Evolutionary conservation across 2,329 filamentous ascomycete species (phyloP), one percentile per base, ranked within the genome.

Genomic region (Magnaporthiopsis rhizophila): DNA sequence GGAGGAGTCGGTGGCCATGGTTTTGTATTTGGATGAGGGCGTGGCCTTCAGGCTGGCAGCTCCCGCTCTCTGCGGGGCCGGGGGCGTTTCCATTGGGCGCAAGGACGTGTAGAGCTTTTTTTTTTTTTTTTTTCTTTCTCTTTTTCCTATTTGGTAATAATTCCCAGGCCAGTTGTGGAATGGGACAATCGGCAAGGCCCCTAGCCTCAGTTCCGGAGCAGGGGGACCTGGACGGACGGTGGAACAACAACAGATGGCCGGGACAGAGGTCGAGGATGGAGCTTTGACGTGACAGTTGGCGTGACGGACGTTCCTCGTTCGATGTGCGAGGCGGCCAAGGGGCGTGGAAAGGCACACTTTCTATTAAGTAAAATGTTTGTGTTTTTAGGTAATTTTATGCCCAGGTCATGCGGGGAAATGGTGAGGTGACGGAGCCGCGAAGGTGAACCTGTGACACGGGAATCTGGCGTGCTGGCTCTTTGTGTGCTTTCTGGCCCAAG

Each of bases 351-450:
- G 28, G 63, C 32, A 69, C 68, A 56, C 68, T 79, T 79, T 77
- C 73, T 78, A 76, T 81, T 80, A n/a, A 80, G 79, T 80, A 78
- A 80, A 77, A 69, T 66, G 66, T 69, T 66, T 70, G 69, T 68
- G 66, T 67, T 76, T 72, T 81, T 81, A 81, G 77, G 79, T 80
- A 81, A 81, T 71, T 75, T 69, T 67, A 66, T 67, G 64, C 57
- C 61, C 65, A 62, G 59, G 45, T 63, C 72, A 75, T 77, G 77
- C 76, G 77, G 77, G 77, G 77, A 77, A 78, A 69, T 50, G 56
- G 57, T 63, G 62, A 63, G 34, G 53, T 28, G 62, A 59, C 59
- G 56, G 62, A 59, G 56, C 15, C 56, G 56, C 24, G 62, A 30
- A 30, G 24, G 26, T 63, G 58, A 56, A 63, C 26, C 56, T 34